Evolutionary conservation across 257 asterid species (phyloP).

Genomic region (Thymus mandschuricus): DNA sequence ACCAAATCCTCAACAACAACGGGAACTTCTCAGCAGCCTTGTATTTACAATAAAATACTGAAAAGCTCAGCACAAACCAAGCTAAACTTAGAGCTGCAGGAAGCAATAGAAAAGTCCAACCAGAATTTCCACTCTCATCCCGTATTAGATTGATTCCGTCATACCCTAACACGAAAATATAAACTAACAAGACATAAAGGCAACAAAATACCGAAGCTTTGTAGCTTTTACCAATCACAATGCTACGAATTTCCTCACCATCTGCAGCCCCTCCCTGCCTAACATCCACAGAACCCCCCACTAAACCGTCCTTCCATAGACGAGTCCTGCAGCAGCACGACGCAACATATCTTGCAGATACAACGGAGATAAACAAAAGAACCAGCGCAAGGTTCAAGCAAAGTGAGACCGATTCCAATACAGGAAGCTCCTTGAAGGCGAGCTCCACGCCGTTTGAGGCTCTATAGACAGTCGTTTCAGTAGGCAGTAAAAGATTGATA

Average conservation of each 20-base stretch:
- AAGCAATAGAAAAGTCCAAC: slow-evolving; percentile 55
- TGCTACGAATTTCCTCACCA: slow-evolving; percentile 51
- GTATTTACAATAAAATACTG: slow-evolving; percentile 58
- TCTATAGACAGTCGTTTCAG: slow-evolving; percentile 35
- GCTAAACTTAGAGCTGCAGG: slow-evolving; percentile 70
- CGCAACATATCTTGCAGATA: slow-evolving; percentile 60
- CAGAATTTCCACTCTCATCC: slow-evolving; percentile 28
- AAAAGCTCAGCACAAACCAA: slow-evolving; percentile 79
- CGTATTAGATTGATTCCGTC: slow-evolving; percentile 57
- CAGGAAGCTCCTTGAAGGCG: slow-evolving; percentile 64
- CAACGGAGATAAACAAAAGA: slow-evolving; percentile 60
- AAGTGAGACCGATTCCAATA: slow-evolving; percentile 68
- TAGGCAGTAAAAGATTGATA: slow-evolving; percentile 56
- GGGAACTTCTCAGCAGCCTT: slow-evolving; percentile 60
- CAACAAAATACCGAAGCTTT: slow-evolving; percentile 66
- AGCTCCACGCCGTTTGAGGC: slow-evolving; percentile 35
- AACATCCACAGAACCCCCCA: slow-evolving; percentile 37
- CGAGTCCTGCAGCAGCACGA: slow-evolving; percentile 63
- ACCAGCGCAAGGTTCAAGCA: slow-evolving; percentile 74
- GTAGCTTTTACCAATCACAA: slow-evolving; percentile 58
- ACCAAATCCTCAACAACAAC: slow-evolving; percentile 74
- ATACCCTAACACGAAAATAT: slow-evolving; percentile 60
- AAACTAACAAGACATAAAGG: slow-evolving; percentile 67
- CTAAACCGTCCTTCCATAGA: slow-evolving; percentile 51
- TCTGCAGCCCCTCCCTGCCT: slow-evolving; percentile 38